Base-by-base conservation (phyloP, 2,329 filamentous ascomycete species). In the Exophiala spinifera region DNA sequence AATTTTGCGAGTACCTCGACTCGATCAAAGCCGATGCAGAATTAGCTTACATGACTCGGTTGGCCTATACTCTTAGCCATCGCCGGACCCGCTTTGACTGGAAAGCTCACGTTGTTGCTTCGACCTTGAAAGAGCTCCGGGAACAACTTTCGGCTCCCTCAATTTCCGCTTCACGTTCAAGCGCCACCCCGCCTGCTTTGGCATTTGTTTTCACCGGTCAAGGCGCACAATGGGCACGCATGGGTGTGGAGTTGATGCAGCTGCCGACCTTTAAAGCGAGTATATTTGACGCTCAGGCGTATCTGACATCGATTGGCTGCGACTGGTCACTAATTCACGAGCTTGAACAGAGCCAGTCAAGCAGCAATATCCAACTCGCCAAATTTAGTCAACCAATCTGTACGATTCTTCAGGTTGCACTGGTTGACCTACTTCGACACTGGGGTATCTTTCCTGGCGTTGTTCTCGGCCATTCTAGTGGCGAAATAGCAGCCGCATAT, bases 401-500 rank as follows among this genome's bases (percentile, higher is more conserved):
- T 39, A 61, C 56, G 5, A 61, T 56, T 7, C 11, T 66, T 2
- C 64, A 67, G 37, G 46, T 66, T 11, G 54, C 55, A 4, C 19
- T 65, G 13, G 55, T 67, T 2, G 60, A 65, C 7, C 53, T 65
- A 7, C 54, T 67, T 3, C 19, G 34, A 3, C 42, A 37, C 8
- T 63, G 48, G 54, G 51, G 42, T 28, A 40, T 65, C n/a, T 33
- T 8, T 4, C 61, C 61, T 10, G 33, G 39, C 6, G 47, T 39
- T 13, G 58, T 60, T 5, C 56, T 63, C 4, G 66, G 66, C 1
- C 66, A 68, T 51, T 65, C 63, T 1, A 60, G 54, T 28, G 66
- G 66, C 13, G 66, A 68, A 37, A 66, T 68, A 33, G 60, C 49
- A 1, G 57, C 57, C 1, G 61, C 60, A 3, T 66, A 64, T 46